Base-by-base conservation (phyloP, 805 yeast species). In the Danielia oregonensis region DNA sequence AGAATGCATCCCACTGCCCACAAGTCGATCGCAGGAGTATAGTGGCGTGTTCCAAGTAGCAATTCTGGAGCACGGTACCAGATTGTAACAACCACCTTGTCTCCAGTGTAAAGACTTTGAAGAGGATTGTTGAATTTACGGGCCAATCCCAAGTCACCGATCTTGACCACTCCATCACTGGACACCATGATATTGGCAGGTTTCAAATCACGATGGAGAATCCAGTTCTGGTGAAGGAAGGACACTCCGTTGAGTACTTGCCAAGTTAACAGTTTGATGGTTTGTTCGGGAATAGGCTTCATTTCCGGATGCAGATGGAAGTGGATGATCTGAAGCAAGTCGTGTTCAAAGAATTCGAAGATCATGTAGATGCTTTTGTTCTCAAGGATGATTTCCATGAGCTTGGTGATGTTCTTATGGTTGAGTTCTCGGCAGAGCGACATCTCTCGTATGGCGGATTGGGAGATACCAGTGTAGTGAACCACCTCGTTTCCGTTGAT, bases 151-250 rank as follows among this genome's bases (percentile, higher is more conserved):
- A 89, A 70, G 63, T 91, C 98, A 15, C 97, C 98, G 41, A 91
- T 89, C 58, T 93, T 93, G 13, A 91, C 93, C n/a, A 79, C 78
- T 0, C 98, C 98, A 39, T 75, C 78, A 6, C 80, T 72, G 0
- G 96, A 79, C 0, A 91, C 95, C 97, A 91, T 93, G 45, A 93
- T 91, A 61, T 91, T 91, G 2, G 98, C 98, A 1, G 99, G 99
- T 52, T 93, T 93, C 44, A 93, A 70, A 61, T 93, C 99, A 42
- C 99, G 72, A 60, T 93, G 99, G 32, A 93, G 66, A 2, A 93
- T 80, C 97, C 98, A 93, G 59, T 93, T 91, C 57, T 88, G 91
- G 59, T 93, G 99, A 27, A 93, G 61, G 53, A 82, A 93, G 0
- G 88, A 78, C 2, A 93, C 89, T 4, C 98, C 99, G 50, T 86